Evolutionary conservation across 495 filamentous ascomycete genomes (phyloP), one percentile per base, ranked within the genome.

Genomic region (Cudoniella acicularis): DNA sequence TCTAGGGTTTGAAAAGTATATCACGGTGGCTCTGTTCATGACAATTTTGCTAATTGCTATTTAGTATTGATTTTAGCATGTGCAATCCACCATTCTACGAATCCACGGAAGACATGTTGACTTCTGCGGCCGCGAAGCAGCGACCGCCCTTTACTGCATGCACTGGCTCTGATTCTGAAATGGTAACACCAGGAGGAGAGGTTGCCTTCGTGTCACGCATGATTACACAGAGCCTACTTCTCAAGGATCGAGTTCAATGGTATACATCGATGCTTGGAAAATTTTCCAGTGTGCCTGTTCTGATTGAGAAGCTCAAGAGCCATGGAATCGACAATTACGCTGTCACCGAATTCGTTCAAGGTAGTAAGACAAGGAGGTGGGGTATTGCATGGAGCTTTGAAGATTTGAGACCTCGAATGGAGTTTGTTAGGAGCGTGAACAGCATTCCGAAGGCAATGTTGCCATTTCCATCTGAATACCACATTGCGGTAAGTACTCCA

Each of bases 61-160:
- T 2, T 52, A 87, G 82, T 3, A 77, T 96, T 36, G 89, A 96
- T 69, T 97, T 98, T 67, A 86, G 83, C 48, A 96, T 97, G 85
- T 92, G 86, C 72, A 98, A 98, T 64, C 94, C 94, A 1, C 94
- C 94, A 0, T 98, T 98, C 74, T 97, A 96, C 74, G 64, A 79
- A 20, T 92, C 90, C 2, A 75, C 79, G 17, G 70, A 79, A 11
- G 89, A 95, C 36, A 83, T 96, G 72, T 58, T 80, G 0, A 72
- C 75, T 10, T 84, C 86, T 0, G 87, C 90, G 0, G 63, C 73
- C 21, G 70, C 77, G 25, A 98, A 97, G 67, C 64, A 75, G 8
- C 76, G 80, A 2, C 83, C 84, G 0, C 90, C 94, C 0, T 81
- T 82, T 54, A 88, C 89, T 59, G 82, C 83, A 21, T 96, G 92